Evolutionary conservation across 1,139 yeast species (phyloP).

Genomic region (Candida anutae): DNA sequence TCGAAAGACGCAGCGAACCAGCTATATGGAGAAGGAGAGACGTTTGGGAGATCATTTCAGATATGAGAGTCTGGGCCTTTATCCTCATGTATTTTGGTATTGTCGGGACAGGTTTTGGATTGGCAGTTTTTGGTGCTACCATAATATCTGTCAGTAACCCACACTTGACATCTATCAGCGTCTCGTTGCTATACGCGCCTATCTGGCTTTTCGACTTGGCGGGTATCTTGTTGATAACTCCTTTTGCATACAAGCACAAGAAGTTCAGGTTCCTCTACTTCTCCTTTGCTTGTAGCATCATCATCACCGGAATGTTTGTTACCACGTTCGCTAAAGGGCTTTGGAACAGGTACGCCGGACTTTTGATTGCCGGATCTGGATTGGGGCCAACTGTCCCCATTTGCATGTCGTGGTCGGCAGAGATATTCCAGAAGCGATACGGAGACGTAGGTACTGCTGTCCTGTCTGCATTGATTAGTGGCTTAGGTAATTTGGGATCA

Average conservation of each 20-base stretch:
- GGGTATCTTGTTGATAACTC: constrained; percentile 71
- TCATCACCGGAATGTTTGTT: constrained; percentile 68
- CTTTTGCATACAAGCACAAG: constrained; percentile 66
- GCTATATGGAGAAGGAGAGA: constrained; percentile 58
- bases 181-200: constrained; percentile 76
- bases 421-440: constrained; percentile 60
- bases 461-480: constrained; percentile 75
- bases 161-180: constrained; percentile 53
- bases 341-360: constrained; percentile 77
- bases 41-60: constrained; percentile 47
- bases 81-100: constrained; percentile 87
- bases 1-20: constrained; percentile 39
- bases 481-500: constrained; percentile 79
- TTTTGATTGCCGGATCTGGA: constrained; percentile 77
- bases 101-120: constrained; percentile 81
- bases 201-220: constrained; percentile 82
- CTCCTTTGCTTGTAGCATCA: constrained; percentile 51
- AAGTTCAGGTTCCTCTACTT: constrained; percentile 54
- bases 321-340: constrained; percentile 66
- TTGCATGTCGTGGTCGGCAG: constrained; percentile 81
- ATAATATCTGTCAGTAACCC: constrained; percentile 64
- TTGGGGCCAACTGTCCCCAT: constrained; percentile 89
- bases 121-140: constrained; percentile 83
- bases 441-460: constrained; percentile 86
- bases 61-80: constrained; percentile 70